Conservation (phyloP, 352 stramenopile genomes). For the Phytophthora pini region DNA sequence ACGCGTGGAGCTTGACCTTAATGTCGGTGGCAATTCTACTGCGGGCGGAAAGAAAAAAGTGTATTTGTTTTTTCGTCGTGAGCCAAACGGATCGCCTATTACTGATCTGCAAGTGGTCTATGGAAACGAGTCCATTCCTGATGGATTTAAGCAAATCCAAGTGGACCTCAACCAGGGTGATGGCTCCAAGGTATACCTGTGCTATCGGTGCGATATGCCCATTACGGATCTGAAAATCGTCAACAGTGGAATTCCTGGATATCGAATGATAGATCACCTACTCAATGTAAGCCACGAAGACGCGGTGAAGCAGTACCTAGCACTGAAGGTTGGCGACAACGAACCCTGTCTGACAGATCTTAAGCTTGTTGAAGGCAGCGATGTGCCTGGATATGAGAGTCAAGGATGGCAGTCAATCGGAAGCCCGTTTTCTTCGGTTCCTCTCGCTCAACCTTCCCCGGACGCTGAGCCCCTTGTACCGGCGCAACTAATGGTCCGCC, state of each 20-base stretch:
- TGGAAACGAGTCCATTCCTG: conserved; percentile 78
- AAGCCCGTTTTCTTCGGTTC: conserved; percentile 51
- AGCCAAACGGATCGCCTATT: conserved; percentile 82
- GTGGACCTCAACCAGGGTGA: conserved; percentile 89
- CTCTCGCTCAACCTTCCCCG: conserved; percentile 8
- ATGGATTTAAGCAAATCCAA: conserved; percentile 88
- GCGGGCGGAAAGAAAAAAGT: conserved; percentile 84
- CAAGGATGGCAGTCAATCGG: conserved; percentile 80
- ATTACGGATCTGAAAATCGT: conserved; percentile 90
- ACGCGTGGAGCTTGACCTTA: conserved; percentile 84
- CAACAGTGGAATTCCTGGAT: conserved; percentile 81
- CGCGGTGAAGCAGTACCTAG: conserved; percentile 77
- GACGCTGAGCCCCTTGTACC: conserved; percentile 21
- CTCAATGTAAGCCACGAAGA: conserved; percentile 79
- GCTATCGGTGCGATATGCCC: conserved; percentile 89
- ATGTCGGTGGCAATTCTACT: conserved; percentile 60
- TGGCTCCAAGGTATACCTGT: conserved; percentile 84
- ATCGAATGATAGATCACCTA: conserved; percentile 82
- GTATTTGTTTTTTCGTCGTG: conserved; percentile 80
- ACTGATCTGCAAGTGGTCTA: conserved; percentile 87
- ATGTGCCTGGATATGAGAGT: conserved; percentile 50
- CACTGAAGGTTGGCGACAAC: conserved; percentile 84
- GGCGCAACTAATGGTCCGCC: conserved; percentile 73
- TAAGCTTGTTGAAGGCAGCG: conserved; percentile 58
- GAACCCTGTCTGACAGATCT: conserved; percentile 84